Conservation (phyloP, 2,329 filamentous ascomycete genomes). For the Colletotrichum lini region DNA sequence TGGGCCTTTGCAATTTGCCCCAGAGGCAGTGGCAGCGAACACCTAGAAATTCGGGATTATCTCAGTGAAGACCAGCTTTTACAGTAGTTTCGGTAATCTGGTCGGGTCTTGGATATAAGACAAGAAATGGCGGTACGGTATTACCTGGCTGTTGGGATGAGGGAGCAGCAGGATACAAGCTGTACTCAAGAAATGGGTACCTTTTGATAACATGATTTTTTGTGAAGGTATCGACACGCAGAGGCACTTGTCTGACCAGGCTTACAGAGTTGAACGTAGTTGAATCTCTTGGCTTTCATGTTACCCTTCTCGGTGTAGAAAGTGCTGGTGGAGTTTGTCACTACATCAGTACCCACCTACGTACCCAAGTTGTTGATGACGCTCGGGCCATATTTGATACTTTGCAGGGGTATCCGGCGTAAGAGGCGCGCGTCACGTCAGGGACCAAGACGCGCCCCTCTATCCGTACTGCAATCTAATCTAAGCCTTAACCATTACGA, state of each 20-base stretch:
- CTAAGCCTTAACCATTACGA: neutral
- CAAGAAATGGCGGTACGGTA: too few relatives aligned
- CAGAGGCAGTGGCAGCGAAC: too few relatives aligned
- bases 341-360: too few relatives aligned
- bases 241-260: neutral
- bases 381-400: neutral
- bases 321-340: neutral
- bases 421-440: constrained; percentile 7
- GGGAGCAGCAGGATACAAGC: neutral
- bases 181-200: neutral
- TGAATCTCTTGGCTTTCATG: too few relatives aligned
- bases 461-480: neutral
- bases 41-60: too few relatives aligned
- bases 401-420: neutral
- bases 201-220: neutral
- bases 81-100: neutral
- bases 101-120: neutral
- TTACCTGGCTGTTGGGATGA: neutral
- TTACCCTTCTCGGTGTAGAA: too few relatives aligned
- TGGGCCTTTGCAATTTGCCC: too few relatives aligned
- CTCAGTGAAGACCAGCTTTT: neutral
- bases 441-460: constrained; percentile 36
- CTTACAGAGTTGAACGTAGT: neutral
- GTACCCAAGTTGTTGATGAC: neutral
- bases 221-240: too few relatives aligned